Percentiles rank a stretch among this genome's conserved stretches.
Conservation (phyloP, 371 early-diverging fungal genomes). For the Circinella minor region DNA sequence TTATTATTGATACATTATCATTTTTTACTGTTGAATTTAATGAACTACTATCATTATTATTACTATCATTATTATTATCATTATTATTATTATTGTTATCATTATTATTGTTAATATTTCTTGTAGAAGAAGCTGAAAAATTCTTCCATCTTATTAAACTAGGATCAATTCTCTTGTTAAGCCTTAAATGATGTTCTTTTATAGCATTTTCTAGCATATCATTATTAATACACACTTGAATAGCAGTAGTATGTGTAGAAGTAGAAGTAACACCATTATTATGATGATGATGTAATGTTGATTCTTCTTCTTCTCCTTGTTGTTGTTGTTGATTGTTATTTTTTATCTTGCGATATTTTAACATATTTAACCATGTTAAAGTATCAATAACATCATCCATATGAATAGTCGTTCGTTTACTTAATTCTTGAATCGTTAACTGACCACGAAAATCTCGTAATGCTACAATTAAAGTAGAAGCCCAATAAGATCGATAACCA, state of each 20-base stretch:
- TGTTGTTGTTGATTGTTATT: no score
- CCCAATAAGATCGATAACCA: conserved; percentile 80
- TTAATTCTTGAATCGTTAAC: conserved; percentile 35
- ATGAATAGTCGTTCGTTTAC: conserved; percentile 40
- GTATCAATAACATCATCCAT: conserved; percentile 46
- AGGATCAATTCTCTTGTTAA: conserved; percentile 11
- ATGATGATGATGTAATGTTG: background rate
- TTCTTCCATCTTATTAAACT: conserved; percentile 13
- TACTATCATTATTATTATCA: no score
- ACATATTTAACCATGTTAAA: conserved; percentile 32
- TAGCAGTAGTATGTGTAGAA: background rate
- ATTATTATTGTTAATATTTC: background rate
- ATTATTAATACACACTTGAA: conserved; percentile 13
- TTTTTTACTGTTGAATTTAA: no score
- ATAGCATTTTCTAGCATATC: conserved; percentile 19
- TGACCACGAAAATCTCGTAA: conserved; percentile 42
- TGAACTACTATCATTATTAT: no score
- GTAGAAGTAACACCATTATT: background rate
- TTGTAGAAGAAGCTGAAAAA: background rate
- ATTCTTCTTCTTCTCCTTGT: background rate
- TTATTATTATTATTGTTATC: no score
- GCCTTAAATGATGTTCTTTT: conserved; percentile 10
- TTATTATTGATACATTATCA: no score
- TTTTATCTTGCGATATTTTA: conserved; percentile 27
- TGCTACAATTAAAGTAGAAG: conserved; percentile 53